Evolutionary conservation across 257 asterid genomes (phyloP).

Genomic region (Jaltomata sinuosa): DNA sequence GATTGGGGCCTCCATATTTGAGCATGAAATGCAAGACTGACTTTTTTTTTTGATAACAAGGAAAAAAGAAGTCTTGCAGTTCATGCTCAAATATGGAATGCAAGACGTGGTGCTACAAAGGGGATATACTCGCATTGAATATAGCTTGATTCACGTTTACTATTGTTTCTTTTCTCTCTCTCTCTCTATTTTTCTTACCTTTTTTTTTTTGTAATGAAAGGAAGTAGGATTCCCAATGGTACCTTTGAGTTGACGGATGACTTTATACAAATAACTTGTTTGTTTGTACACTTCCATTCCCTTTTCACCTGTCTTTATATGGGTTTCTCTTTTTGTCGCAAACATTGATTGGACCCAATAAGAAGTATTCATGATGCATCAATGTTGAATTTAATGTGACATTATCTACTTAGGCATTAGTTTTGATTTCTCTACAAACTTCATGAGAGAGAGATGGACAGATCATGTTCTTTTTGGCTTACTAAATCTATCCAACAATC

Average conservation of each 20-base stretch:
- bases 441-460: background rate
- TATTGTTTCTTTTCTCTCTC: background rate
- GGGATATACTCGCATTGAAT: no score
- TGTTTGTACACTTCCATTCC: background rate
- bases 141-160: background rate
- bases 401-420: background rate
- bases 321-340: background rate
- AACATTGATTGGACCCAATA: background rate
- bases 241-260: background rate
- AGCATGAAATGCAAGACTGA: background rate
- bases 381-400: background rate
- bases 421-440: background rate
- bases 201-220: background rate
- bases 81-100: no score
- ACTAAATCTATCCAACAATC: background rate
- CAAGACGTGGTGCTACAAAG: no score
- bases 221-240: background rate
- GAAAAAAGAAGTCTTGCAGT: background rate
- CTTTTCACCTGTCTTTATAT: background rate
- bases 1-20: background rate
- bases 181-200: no score
- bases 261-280: background rate
- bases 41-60: background rate
- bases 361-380: background rate
- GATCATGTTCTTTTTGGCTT: background rate